Conservation (phyloP, 371 early-diverging fungal genomes). For the Phascolomyces articulosus region DNA sequence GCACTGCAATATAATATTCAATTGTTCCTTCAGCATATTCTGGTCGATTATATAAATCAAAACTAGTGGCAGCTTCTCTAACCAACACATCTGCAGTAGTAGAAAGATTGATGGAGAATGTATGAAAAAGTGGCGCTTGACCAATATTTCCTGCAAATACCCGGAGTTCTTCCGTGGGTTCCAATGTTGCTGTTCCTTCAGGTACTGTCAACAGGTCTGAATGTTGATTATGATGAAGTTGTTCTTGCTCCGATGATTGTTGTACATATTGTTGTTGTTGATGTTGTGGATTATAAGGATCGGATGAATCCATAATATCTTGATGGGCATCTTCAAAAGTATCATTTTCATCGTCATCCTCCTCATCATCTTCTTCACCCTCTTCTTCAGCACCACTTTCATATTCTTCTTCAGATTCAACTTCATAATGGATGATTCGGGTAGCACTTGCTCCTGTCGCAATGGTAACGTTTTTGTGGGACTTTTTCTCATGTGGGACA, state of each 20-base stretch:
- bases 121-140: conserved; percentile 54
- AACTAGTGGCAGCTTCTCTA: conserved; percentile 46
- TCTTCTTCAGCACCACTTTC: conserved; percentile 34
- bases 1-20: conserved; percentile 59
- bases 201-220: background rate
- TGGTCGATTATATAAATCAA: conserved; percentile 17
- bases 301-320: background rate
- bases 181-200: background rate
- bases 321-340: conserved; percentile 14
- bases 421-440: conserved; percentile 39
- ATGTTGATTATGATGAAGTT: background rate
- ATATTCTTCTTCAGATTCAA: conserved; percentile 44
- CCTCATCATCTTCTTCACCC: conserved; percentile 20
- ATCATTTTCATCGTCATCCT: conserved; percentile 15
- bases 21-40: conserved; percentile 29
- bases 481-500: conserved; percentile 4
- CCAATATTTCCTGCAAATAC: conserved; percentile 67
- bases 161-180: conserved; percentile 22
- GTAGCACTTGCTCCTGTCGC: conserved; percentile 25
- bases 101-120: conserved; percentile 39
- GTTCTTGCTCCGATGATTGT: background rate
- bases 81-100: conserved; percentile 60
- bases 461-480: conserved; percentile 36
- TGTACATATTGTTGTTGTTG: background rate
- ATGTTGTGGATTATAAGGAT: background rate